These are phyloP conservation scores for Carex arenaria DNA, from an alignment of 202 grass and related monocot species.

Conservation along the genomic window DNA sequence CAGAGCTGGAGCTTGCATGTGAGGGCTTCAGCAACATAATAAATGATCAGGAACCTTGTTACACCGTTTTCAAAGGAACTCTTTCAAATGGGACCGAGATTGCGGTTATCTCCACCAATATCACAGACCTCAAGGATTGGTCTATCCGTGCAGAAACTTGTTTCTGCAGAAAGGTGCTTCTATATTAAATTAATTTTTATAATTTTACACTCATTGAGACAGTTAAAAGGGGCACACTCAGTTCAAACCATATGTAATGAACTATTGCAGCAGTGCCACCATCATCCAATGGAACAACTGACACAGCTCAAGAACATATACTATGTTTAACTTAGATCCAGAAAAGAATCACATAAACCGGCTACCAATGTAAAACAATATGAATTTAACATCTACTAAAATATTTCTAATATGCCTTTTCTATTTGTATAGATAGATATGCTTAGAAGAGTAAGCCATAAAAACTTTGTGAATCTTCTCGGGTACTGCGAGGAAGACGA, in stretches of 20 bases:
- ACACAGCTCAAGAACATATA: not conserved
- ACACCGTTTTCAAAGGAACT: slow-evolving; percentile 77
- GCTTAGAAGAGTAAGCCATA: slow-evolving; percentile 72
- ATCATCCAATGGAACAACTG: not conserved
- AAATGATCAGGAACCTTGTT: slow-evolving; percentile 44
- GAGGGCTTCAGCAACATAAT: slow-evolving; percentile 92
- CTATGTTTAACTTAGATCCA: not conserved
- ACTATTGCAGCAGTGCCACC: not conserved
- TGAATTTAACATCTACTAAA: slow-evolving; percentile 16
- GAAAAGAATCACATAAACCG: slow-evolving; percentile 22
- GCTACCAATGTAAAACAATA: not conserved
- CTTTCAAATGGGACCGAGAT: slow-evolving; percentile 68
- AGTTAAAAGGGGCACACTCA: not conserved
- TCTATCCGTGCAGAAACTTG: slow-evolving; percentile 44
- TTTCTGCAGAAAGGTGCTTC: slow-evolving; percentile 63
- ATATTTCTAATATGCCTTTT: slow-evolving; percentile 22
- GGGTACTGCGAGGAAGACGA: slow-evolving; percentile 72
- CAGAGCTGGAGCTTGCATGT: slow-evolving; percentile 68
- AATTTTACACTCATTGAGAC: not conserved
- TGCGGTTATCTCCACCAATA: slow-evolving; percentile 54
- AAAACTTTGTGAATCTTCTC: slow-evolving; percentile 79
- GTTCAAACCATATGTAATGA: not conserved
- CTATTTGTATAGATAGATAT: slow-evolving; percentile 70
- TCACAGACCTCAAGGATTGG: slow-evolving; percentile 60
- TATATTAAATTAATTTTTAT: not conserved